Percentiles rank a stretch among this genome's conserved stretches.
phyloP scores from a whole-genome alignment of 176 grass and related monocot genomes.

The Aegilops bicornis region DNA sequence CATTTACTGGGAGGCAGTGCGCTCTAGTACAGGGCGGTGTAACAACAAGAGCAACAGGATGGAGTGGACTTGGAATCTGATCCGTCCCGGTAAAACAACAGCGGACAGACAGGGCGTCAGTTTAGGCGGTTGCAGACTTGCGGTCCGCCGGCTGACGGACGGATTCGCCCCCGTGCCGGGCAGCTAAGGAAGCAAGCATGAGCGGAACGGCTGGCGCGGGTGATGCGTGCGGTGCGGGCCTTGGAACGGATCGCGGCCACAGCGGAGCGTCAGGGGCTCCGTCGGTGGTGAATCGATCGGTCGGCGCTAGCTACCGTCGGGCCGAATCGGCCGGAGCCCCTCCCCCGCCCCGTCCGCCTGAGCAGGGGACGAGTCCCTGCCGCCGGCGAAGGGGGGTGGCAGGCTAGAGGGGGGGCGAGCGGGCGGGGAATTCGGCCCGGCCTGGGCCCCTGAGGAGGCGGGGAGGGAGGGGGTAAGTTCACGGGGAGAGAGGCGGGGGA shows the following conservation, averaged over 20 bases:
- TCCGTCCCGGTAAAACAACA: background rate
- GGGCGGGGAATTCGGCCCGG: background rate
- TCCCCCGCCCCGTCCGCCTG: no score
- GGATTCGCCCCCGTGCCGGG: background rate
- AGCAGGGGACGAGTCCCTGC: background rate
- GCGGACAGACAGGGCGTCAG: no score
- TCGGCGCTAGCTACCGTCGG: background rate
- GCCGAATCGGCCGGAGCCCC: background rate
- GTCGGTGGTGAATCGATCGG: no score
- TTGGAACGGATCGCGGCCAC: no score
- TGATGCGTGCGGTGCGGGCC: no score
- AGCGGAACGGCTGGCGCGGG: no score
- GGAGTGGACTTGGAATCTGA: background rate
- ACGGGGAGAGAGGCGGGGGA: background rate
- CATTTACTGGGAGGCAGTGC: no score
- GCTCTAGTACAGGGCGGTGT: background rate
- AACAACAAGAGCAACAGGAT: accelerated
- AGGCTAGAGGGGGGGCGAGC: background rate
- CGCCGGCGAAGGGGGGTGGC: background rate
- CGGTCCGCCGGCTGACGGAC: background rate
- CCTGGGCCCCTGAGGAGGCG: background rate
- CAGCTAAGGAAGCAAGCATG: background rate
- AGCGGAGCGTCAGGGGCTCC: no score
- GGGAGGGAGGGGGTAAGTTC: no score
- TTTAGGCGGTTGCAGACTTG: background rate